phyloP scores from a whole-genome alignment of 129 eudicot genomes.

The Glebionis coronaria region DNA sequence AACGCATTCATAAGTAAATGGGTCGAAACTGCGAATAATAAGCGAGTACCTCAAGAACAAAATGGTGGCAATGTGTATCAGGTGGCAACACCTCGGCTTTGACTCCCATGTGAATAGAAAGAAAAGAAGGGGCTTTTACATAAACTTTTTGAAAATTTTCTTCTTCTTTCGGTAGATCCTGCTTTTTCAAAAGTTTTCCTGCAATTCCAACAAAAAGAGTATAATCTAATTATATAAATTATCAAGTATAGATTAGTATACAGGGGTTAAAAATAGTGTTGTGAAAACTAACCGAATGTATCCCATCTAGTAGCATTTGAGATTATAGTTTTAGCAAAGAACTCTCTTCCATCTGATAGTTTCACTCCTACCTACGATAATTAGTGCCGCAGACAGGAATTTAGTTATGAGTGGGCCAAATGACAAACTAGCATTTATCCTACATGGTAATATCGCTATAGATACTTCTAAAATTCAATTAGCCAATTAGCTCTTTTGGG shows the following conservation, averaged over 20 bases:
- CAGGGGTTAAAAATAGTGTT: slow-evolving; percentile 16
- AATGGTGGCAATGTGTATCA: slow-evolving; percentile 97
- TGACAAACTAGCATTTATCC: too few relatives aligned
- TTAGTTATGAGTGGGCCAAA: too few relatives aligned
- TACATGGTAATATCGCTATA: too few relatives aligned
- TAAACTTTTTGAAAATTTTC: slow-evolving; percentile 81
- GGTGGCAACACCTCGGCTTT: slow-evolving; percentile 87
- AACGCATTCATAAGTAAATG: background rate
- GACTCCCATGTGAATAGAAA: slow-evolving; percentile 96
- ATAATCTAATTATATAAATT: background rate
- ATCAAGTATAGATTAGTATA: background rate
- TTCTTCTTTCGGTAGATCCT: slow-evolving; percentile 89
- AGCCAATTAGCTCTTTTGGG: too few relatives aligned
- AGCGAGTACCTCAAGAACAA: slow-evolving; percentile 78
- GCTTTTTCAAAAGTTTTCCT: slow-evolving; percentile 88
- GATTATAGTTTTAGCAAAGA: slow-evolving; percentile 83
- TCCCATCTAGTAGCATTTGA: slow-evolving; percentile 99
- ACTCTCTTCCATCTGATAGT: slow-evolving; percentile 80
- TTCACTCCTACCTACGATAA: slow-evolving; percentile 77
- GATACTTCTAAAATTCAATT: too few relatives aligned
- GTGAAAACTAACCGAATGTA: slow-evolving; percentile 73
- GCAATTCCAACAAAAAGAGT: background rate
- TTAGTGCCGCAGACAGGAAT: background rate
- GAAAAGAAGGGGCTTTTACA: slow-evolving; percentile 94
- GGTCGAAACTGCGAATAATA: background rate